Evolutionary conservation across 2,329 filamentous ascomycete genomes (phyloP).

Genomic region (Fusarium chaquense): DNA sequence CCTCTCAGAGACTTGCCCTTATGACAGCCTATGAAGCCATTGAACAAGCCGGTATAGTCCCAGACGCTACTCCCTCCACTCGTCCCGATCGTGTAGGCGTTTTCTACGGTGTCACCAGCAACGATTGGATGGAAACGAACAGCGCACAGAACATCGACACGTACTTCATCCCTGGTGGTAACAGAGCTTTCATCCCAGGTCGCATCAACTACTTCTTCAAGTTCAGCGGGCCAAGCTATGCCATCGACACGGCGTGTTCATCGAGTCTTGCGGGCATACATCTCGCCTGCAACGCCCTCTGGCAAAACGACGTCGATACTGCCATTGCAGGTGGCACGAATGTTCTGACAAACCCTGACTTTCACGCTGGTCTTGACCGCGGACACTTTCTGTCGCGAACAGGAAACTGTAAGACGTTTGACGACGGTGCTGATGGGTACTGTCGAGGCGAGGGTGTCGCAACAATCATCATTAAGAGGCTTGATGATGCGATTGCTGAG

Average conservation of each 20-base stretch:
- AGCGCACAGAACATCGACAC: slow-evolving; percentile 73
- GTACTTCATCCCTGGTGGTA: slow-evolving; percentile 61
- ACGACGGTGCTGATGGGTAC: slow-evolving; percentile 72
- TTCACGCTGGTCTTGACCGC: slow-evolving; percentile 72
- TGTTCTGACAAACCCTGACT: slow-evolving; percentile 74
- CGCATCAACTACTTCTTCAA: slow-evolving; percentile 84
- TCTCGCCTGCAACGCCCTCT: slow-evolving; percentile 75
- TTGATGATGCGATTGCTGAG: slow-evolving; percentile 62
- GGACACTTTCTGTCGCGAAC: slow-evolving; percentile 71
- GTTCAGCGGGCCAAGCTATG: slow-evolving; percentile 78
- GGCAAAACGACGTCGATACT: slow-evolving; percentile 80
- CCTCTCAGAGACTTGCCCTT: slow-evolving; percentile 73
- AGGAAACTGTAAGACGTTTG: slow-evolving; percentile 58
- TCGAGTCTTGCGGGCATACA: slow-evolving; percentile 80
- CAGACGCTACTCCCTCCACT: slow-evolving; percentile 72
- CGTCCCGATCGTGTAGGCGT: slow-evolving; percentile 71
- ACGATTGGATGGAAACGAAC: slow-evolving; percentile 85
- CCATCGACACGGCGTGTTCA: slow-evolving; percentile 82
- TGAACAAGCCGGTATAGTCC: slow-evolving; percentile 74
- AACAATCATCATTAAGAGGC: slow-evolving; percentile 62
- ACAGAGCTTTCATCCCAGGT: slow-evolving; percentile 64
- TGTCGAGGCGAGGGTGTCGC: slow-evolving; percentile 64
- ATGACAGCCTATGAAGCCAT: slow-evolving; percentile 76
- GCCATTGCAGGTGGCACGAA: slow-evolving; percentile 83
- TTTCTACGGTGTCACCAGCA: slow-evolving; percentile 81